Percentiles rank a stretch among this genome's conserved stretches.
Evolutionary conservation across 2,329 filamentous ascomycete species (phyloP).

Genomic region (Cercospora canescens): DNA sequence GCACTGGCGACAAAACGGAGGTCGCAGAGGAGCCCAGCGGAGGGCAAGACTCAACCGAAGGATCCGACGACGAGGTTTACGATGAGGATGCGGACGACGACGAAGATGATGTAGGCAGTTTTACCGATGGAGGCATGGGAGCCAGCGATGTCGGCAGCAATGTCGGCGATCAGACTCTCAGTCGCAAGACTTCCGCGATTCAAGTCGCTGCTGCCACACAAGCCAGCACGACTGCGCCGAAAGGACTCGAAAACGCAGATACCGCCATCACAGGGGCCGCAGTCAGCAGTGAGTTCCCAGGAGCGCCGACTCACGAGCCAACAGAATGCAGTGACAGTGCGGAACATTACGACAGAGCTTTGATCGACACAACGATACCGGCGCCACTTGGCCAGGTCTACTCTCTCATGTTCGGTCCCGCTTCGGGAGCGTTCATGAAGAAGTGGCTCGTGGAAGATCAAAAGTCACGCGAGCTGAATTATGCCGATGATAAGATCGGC

Average conservation of each 20-base stretch:
- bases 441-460: conserved; percentile 86
- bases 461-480: conserved; percentile 83
- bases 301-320: conserved; percentile 75
- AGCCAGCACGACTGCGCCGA: conserved; percentile 38
- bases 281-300: conserved; percentile 70
- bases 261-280: conserved; percentile 44
- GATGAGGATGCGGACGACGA: conserved; percentile 74
- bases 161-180: conserved; percentile 47
- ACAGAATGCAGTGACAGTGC: conserved; percentile 81
- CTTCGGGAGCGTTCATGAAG: conserved; percentile 76
- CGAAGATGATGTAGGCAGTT: conserved; percentile 57
- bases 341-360: conserved; percentile 78
- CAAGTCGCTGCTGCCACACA: conserved; percentile 40
- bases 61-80: conserved; percentile 74
- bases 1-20: conserved; percentile 85
- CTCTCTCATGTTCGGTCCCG: conserved; percentile 79
- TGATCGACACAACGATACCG: conserved; percentile 82
- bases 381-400: conserved; percentile 93
- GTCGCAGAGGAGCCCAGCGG: conserved; percentile 66
- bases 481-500: conserved; percentile 79
- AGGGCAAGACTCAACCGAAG: conserved; percentile 55
- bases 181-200: conserved; percentile 70
- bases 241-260: conserved; percentile 35
- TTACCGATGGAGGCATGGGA: conserved; percentile 52
- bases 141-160: conserved; percentile 58